A percentile compares a stretch with the other conserved stretches of the same genome.
phyloP scores from a whole-genome alignment of 2,329 filamentous ascomycete genomes.

The Fusarium cicatricum region DNA sequence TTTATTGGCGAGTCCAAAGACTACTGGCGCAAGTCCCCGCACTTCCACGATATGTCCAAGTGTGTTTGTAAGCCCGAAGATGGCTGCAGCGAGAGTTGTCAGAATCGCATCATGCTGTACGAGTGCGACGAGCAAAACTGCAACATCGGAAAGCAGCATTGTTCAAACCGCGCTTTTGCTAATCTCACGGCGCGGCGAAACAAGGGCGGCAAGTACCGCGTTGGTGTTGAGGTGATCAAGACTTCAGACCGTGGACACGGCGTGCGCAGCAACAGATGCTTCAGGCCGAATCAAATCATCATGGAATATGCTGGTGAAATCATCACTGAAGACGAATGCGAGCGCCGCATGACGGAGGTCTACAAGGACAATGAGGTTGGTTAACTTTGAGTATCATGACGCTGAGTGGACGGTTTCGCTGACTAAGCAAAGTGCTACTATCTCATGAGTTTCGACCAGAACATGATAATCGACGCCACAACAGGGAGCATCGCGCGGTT shows the following conservation, averaged over 20 bases:
- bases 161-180: conserved; percentile 88
- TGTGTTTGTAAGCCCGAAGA: conserved; percentile 81
- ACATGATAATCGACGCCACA: conserved; percentile 98
- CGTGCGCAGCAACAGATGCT: conserved; percentile 88
- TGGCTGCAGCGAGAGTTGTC: conserved; percentile 88
- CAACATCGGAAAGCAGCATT: conserved; percentile 75
- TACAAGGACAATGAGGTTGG: conserved; percentile 93
- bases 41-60: conserved; percentile 75
- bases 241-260: conserved; percentile 89
- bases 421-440: conserved; percentile 83
- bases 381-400: conserved; percentile 14
- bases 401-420: conserved; percentile 6
- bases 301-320: conserved; percentile 99
- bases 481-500: conserved; percentile 96
- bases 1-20: conserved; percentile 86
- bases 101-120: conserved; percentile 96
- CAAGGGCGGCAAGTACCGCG: conserved; percentile 83
- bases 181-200: conserved; percentile 78
- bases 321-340: conserved; percentile 92
- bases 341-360: conserved; percentile 88
- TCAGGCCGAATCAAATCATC: conserved; percentile 91
- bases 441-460: conserved; percentile 97
- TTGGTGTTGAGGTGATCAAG: conserved; percentile 95
- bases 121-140: conserved; percentile 95
- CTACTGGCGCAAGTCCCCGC: conserved; percentile 81